Evolutionary conservation across 139 green algal species (phyloP), one percentile per base, ranked within the genome.

Genomic region (Ettlia oleoabundans): DNA sequence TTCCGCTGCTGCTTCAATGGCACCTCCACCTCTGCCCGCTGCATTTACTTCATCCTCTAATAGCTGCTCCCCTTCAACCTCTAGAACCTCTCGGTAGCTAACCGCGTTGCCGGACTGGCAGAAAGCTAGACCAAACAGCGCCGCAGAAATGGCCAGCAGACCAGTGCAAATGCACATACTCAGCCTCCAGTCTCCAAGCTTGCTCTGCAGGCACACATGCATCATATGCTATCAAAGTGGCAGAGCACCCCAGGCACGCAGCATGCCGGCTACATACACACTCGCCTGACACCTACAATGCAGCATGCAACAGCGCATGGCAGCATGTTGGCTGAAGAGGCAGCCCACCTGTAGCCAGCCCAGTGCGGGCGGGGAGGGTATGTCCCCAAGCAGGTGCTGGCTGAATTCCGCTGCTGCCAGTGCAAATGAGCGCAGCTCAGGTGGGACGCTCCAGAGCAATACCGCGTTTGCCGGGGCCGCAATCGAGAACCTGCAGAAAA

Each of bases 331-430:
- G 7, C 69, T 15, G 26, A 4, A 38, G 8, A 38, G 37, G 35
- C 47, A 62, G 7, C 33, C 4, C 35, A 90, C 86, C 73, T 96
- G 91, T 30, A 97, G 65, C 61, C 76, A 76, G 38, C 96, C 96
- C 28, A 96, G 85, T 18, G 96, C 62, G 4, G 95, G 93, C 9
- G 96, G 94, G 26, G 94, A 95, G 9, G 96, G 96, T 41, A 99
- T 95, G 85, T 99, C 96, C 0, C 96, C 96, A 3, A 96, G 71
- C 38, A 97, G n/a, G 76, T 99, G 96, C 22, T 97, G 94, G 42
- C 74, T 71, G 15, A 98, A 85, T 9, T 95, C 95, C 30, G 85
- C 86, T 26, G 98, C 80, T 2, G 84, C 86, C 42, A 94, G 92
- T 2, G 91, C 91, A 66, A 97, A 85, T 1, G 95, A 89, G 4